Conservation (phyloP, 1,284 basidiomycete genomes). For the Moniliophthora roreri region DNA sequence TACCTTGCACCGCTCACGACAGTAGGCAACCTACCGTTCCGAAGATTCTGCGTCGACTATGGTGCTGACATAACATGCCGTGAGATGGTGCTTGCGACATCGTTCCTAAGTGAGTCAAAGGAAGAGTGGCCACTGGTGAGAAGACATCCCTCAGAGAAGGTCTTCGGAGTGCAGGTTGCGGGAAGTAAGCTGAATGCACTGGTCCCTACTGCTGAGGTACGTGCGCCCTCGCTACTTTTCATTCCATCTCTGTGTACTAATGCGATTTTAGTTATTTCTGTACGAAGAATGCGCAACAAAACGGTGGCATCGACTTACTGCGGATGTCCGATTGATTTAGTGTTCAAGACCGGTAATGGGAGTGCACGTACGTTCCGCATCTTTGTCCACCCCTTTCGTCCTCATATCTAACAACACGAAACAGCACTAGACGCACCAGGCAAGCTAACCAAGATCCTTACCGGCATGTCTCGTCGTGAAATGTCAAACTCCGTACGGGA, state of each 20-base stretch:
- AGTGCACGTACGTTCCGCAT: slow-evolving; percentile 85
- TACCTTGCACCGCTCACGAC: no score
- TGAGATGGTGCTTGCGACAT: slow-evolving; percentile 88
- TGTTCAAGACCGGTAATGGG: slow-evolving; percentile 90
- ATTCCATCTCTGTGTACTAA: no score
- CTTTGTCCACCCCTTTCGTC: no score
- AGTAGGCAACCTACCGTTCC: slow-evolving; percentile 95
- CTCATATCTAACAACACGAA: no score
- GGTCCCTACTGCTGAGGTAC: slow-evolving; percentile 83
- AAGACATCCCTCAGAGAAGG: slow-evolving; percentile 83
- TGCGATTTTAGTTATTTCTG: no score
- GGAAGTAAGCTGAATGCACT: slow-evolving; percentile 77
- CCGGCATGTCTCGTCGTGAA: slow-evolving; percentile 92
- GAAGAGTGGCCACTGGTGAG: slow-evolving; percentile 92
- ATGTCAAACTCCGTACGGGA: slow-evolving; percentile 94
- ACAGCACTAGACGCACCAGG: no score
- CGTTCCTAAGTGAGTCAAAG: slow-evolving; percentile 79
- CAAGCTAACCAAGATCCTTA: no score
- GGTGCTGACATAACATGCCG: slow-evolving; percentile 96
- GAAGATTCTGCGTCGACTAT: slow-evolving; percentile 82
- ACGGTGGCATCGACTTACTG: slow-evolving; percentile 83
- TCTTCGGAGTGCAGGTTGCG: slow-evolving; percentile 90
- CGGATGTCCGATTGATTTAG: slow-evolving; percentile 96
- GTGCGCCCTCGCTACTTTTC: no score
- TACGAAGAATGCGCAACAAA: slow-evolving; percentile 50